Conservation (phyloP, 441 rosid genomes). For the Dalechampia spathulata region DNA sequence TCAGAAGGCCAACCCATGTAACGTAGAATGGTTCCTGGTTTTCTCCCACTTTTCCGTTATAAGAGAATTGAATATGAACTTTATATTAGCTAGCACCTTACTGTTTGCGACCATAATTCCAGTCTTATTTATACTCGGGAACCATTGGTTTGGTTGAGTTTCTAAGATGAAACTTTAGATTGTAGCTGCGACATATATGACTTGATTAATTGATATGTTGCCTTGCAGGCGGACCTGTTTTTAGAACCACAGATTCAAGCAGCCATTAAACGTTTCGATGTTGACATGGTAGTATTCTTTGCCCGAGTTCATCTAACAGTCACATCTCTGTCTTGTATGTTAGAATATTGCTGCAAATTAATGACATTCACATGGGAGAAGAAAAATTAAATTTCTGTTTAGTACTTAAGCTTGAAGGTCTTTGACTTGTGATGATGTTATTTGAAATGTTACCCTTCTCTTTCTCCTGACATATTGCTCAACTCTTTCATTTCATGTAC, state of each 20-base stretch:
- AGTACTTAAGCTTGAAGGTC: too few species aligned
- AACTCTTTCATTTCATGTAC: too few species aligned
- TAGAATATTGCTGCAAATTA: too few species aligned
- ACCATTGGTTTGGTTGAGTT: background rate
- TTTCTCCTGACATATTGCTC: too few species aligned
- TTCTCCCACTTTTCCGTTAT: background rate
- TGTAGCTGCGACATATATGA: too few species aligned
- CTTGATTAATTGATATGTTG: background rate
- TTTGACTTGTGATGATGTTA: too few species aligned
- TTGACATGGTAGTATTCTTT: conserved; percentile 54
- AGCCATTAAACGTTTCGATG: conserved; percentile 44
- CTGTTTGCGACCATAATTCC: background rate
- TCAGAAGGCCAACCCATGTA: background rate
- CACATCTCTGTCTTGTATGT: background rate
- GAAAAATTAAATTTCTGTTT: too few species aligned
- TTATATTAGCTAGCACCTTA: too few species aligned
- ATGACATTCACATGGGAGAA: too few species aligned
- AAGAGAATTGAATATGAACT: background rate
- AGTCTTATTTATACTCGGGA: background rate
- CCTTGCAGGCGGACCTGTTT: conserved; percentile 72
- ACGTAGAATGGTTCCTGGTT: too few species aligned
- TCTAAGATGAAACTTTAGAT: background rate
- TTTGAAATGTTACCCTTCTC: too few species aligned
- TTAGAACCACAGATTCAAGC: conserved; percentile 58
- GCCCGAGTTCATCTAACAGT: background rate